phyloP scores from a whole-genome alignment of 495 filamentous ascomycete species.

The Pseudevernia furfuracea region DNA sequence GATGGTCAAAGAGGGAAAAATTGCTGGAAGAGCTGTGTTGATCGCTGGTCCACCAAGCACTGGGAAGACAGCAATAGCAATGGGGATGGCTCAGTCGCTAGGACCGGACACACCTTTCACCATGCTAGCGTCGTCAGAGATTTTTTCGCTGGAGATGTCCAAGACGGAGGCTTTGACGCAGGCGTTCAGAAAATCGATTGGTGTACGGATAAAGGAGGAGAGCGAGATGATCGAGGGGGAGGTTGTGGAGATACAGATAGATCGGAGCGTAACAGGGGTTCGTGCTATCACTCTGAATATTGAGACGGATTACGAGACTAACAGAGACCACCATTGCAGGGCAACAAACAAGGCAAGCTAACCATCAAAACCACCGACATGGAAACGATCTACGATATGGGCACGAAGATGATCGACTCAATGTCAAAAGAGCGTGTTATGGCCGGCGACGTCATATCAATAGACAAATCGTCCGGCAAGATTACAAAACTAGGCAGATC shows the following conservation, averaged over 20 bases:
- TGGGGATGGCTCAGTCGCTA: slow-evolving; percentile 96
- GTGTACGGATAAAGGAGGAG: slow-evolving; percentile 94
- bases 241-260: slow-evolving; percentile 98
- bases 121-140: slow-evolving; percentile 88
- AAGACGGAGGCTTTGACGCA: slow-evolving; percentile 98
- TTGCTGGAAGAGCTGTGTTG: slow-evolving; percentile 88
- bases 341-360: slow-evolving; percentile 94
- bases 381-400: slow-evolving; percentile 99
- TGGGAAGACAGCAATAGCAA: slow-evolving; percentile 96
- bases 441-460: slow-evolving; percentile 95
- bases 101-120: slow-evolving; percentile 94
- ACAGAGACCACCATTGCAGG: slow-evolving; percentile 35
- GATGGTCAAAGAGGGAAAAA: slow-evolving; percentile 98
- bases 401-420: slow-evolving; percentile 97
- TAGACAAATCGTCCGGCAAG: slow-evolving; percentile 95
- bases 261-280: slow-evolving; percentile 89
- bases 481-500: slow-evolving; percentile 94
- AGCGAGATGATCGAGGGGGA: slow-evolving; percentile 99
- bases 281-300: slow-evolving; percentile 18
- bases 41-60: slow-evolving; percentile 97
- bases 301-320: neutral
- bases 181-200: slow-evolving; percentile 94
- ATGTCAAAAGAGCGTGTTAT: slow-evolving; percentile 99
- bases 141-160: slow-evolving; percentile 97
- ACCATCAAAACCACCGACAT: slow-evolving; percentile 99